Base-by-base conservation (phyloP, 768 basidiomycete genomes). In the Auriscalpium orientale region DNA sequence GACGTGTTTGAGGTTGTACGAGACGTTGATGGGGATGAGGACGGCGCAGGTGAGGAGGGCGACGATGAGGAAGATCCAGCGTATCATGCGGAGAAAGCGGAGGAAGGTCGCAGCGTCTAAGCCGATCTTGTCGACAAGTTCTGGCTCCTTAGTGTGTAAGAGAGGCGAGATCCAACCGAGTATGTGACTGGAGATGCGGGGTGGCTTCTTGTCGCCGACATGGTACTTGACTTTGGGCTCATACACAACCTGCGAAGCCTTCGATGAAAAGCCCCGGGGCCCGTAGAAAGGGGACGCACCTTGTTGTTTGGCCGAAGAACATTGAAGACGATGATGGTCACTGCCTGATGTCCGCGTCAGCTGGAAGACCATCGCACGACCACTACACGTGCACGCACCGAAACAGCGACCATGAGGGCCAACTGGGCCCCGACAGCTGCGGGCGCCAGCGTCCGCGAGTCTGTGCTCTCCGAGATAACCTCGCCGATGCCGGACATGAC, bases 221-320 rank as follows among this genome's bases (percentile, higher is more conserved):
- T 91, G 89, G 67, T 93, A 95, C 70, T 95, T 95, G 71, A 91
- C 83, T 72, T 95, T 97, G 59, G 92, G 94, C 67, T 93, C 90
- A 66, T 95, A 95, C 56, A 94, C 83, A 58, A 91, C 81, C 91
- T 91, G 56, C 35, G 18, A 3, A 28, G 57, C 38, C 43, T 22
- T 50, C 16, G 35, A 48, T 37, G 8, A 10, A 35, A 18, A 16
- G 38, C 1, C 20, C 4, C 33, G 37, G 18, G 16, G 50, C 1
- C 35, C 35, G 34, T 49, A 15, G 44, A 33, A 6, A 37, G 46
- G 44, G 10, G 13, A 64, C 69, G 40, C 65, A 85, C 89, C 79
- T 90, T 92, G 77, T 97, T 95, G 62, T 84, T 83, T 12, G 95
- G 95, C 38, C 95, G 84, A 49, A 98, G 74, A 61, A 87, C 48